A percentile compares a stretch with the other conserved stretches of the same genome.
Conservation (phyloP, 805 yeast species). For the Lachancea nothofagi region DNA sequence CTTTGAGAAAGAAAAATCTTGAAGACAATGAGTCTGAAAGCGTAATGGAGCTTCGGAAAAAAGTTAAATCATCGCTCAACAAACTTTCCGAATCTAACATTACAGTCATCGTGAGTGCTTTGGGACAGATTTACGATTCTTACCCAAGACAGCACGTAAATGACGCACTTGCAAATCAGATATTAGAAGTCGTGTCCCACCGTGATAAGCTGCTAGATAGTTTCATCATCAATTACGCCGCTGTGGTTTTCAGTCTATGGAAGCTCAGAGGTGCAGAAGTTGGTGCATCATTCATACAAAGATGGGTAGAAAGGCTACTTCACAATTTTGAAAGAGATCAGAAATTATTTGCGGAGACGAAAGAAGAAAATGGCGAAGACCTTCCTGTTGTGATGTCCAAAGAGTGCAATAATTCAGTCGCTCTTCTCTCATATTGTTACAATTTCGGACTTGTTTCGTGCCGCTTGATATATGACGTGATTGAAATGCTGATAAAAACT, state of each 20-base stretch:
- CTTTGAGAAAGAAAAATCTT: slow-evolving; percentile 54
- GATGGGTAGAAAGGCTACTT: slow-evolving; percentile 66
- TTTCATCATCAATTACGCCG: slow-evolving; percentile 74
- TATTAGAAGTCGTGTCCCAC: slow-evolving; percentile 58
- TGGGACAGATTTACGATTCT: slow-evolving; percentile 55
- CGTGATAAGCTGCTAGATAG: slow-evolving; percentile 70
- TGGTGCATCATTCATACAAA: slow-evolving; percentile 82
- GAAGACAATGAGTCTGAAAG: slow-evolving; percentile 41
- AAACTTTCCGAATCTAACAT: slow-evolving; percentile 86
- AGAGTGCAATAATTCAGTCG: slow-evolving; percentile 60
- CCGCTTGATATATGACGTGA: slow-evolving; percentile 69
- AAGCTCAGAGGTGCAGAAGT: slow-evolving; percentile 78
- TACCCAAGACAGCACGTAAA: slow-evolving; percentile 79
- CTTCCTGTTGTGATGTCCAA: slow-evolving; percentile 26
- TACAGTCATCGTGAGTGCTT: slow-evolving; percentile 58
- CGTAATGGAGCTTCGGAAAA: slow-evolving; percentile 45
- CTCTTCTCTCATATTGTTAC: slow-evolving; percentile 71
- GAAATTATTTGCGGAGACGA: background rate
- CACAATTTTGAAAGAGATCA: slow-evolving; percentile 29
- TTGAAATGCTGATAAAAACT: slow-evolving; percentile 46
- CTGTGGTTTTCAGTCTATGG: slow-evolving; percentile 68
- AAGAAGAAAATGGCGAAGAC: background rate
- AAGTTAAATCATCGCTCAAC: slow-evolving; percentile 79
- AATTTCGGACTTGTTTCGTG: slow-evolving; percentile 72
- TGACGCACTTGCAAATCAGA: slow-evolving; percentile 55